Conservation (phyloP, 768 basidiomycete species). For the Pulveroboletus ravenelii region DNA sequence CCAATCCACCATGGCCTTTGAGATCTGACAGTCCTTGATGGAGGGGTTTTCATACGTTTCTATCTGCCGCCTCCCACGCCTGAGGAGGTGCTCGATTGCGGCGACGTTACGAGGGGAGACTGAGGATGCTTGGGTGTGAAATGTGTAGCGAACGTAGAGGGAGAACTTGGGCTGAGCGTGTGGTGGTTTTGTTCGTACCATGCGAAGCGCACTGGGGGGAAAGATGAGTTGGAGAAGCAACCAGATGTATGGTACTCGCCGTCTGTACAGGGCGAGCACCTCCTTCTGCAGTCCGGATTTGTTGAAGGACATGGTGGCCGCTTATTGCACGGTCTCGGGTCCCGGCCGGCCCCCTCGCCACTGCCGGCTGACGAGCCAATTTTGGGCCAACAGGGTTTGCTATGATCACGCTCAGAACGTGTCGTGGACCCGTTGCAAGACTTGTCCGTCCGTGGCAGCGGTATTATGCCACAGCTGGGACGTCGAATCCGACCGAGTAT, state of each 20-base stretch:
- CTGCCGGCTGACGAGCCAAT: conserved; percentile 17
- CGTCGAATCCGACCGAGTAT: conserved; percentile 49
- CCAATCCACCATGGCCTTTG: conserved; percentile 68
- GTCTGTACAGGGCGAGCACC: conserved; percentile 49
- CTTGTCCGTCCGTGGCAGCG: conserved; percentile 10
- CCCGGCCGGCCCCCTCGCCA: conserved; percentile 14
- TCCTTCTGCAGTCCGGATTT: conserved; percentile 51
- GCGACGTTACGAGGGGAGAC: conserved; percentile 64
- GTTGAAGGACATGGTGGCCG: conserved; percentile 24
- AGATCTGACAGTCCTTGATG: conserved; percentile 74
- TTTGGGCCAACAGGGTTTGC: background rate
- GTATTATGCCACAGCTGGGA: conserved; percentile 11
- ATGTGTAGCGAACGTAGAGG: conserved; percentile 64
- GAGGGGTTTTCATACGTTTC: conserved; percentile 63
- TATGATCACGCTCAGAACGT: conserved; percentile 19
- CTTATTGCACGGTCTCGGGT: conserved; percentile 1
- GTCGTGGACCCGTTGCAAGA: conserved; percentile 5
- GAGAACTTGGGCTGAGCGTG: conserved; percentile 58
- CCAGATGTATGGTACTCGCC: conserved; percentile 33
- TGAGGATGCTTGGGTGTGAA: conserved; percentile 56
- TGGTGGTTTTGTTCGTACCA: conserved; percentile 64
- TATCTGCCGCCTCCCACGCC: conserved; percentile 61
- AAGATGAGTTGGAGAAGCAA: conserved; percentile 5
- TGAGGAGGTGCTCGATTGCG: conserved; percentile 72
- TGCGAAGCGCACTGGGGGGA: conserved; percentile 61